phyloP scores from a whole-genome alignment of 2,329 filamentous ascomycete genomes.

The Fusarium cicatricum region DNA sequence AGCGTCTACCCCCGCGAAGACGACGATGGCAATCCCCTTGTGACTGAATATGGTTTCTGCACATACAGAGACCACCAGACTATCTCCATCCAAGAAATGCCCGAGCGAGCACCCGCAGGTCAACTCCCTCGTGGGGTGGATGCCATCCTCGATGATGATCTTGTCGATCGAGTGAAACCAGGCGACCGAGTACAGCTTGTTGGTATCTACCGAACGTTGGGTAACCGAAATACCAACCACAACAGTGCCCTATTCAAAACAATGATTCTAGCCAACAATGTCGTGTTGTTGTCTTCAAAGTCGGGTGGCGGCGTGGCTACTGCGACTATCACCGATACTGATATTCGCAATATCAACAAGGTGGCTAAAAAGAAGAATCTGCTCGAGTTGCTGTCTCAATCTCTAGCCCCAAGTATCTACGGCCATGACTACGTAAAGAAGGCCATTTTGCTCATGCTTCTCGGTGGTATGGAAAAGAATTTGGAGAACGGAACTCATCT shows the following conservation, averaged over 20 bases:
- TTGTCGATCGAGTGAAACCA: slow-evolving; percentile 94
- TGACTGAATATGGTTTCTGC: slow-evolving; percentile 95
- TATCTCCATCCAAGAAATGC: slow-evolving; percentile 99
- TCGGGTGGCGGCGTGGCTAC: slow-evolving; percentile 94
- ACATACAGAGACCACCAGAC: slow-evolving; percentile 97
- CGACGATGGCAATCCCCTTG: slow-evolving; percentile 87
- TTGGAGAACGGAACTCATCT: slow-evolving; percentile 97
- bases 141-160: slow-evolving; percentile 94
- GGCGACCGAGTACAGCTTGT: slow-evolving; percentile 96
- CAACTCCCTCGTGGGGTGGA: slow-evolving; percentile 96
- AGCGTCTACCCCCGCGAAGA: slow-evolving; percentile 96
- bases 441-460: slow-evolving; percentile 91
- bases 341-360: slow-evolving; percentile 99
- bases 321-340: slow-evolving; percentile 91
- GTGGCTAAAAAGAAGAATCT: slow-evolving; percentile 93
- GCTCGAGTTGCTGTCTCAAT: slow-evolving; percentile 92
- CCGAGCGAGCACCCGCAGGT: slow-evolving; percentile 91
- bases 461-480: slow-evolving; percentile 98
- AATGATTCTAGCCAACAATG: slow-evolving; percentile 90
- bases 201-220: slow-evolving; percentile 93
- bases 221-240: slow-evolving; percentile 90
- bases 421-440: slow-evolving; percentile 98
- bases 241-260: slow-evolving; percentile 96
- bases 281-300: slow-evolving; percentile 94
- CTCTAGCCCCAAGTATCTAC: slow-evolving; percentile 94